Conservation (phyloP, 2,329 filamentous ascomycete species). For the Helminthosporium solani region DNA sequence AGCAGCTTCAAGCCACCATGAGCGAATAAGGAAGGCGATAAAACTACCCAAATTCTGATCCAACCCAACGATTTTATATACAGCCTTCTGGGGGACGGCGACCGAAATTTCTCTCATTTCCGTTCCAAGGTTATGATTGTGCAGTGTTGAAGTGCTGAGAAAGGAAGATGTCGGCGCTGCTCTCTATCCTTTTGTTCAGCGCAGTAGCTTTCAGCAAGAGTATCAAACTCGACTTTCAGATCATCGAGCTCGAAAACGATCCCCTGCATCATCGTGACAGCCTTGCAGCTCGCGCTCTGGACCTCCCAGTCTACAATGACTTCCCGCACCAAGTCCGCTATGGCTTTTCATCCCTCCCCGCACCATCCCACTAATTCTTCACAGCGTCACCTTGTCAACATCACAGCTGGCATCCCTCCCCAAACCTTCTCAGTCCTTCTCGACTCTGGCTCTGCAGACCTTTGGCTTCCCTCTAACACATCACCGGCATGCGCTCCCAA, state of each 20-base stretch:
- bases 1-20: too few species aligned
- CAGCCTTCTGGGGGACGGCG: too few species aligned
- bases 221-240: background rate
- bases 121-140: too few species aligned
- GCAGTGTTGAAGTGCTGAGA: too few species aligned
- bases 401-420: constrained; percentile 13
- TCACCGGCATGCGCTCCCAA: constrained; percentile 13
- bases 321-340: constrained; percentile 2
- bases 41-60: too few species aligned
- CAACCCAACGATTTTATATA: too few species aligned
- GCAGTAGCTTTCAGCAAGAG: background rate
- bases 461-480: constrained; percentile 12
- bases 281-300: background rate
- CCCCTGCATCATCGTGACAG: background rate
- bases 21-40: too few species aligned
- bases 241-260: background rate
- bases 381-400: constrained; percentile 13
- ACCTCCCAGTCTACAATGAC: constrained; percentile 5
- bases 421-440: constrained; percentile 11
- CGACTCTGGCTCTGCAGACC: constrained; percentile 12
- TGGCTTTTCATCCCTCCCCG: background rate
- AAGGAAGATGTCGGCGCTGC: background rate
- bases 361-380: constrained; percentile 1
- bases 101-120: too few species aligned
- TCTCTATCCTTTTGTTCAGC: background rate